Conservation (phyloP, 176 grass and related monocot species). For the Phyllostachys edulis region DNA sequence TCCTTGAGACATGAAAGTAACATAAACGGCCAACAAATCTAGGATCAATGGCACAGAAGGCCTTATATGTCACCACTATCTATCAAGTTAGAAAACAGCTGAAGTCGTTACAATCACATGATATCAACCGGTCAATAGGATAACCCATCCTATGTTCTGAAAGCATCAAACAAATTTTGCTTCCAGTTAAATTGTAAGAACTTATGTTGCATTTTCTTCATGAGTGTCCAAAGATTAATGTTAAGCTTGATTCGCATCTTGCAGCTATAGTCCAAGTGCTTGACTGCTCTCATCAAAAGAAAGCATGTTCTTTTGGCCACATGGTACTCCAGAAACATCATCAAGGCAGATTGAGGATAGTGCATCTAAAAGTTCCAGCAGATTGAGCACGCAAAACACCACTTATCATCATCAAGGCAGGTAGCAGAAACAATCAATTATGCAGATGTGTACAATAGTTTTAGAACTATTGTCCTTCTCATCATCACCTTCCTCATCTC, state of each 20-base stretch:
- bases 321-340: not conserved
- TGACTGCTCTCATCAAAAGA: not conserved
- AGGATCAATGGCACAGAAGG: not conserved
- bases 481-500: not conserved
- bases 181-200: not conserved
- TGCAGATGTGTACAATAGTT: not conserved
- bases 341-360: not conserved
- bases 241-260: not conserved
- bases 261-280: not conserved
- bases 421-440: not conserved
- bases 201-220: not conserved
- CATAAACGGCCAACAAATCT: not conserved
- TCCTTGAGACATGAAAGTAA: not conserved
- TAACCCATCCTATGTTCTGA: not conserved
- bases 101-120: not conserved
- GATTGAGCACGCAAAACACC: not conserved
- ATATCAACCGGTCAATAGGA: not conserved
- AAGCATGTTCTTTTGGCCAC: not conserved
- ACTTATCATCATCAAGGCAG: conserved; percentile 15
- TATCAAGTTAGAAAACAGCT: not conserved
- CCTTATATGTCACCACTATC: not conserved
- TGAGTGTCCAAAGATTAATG: not conserved
- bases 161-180: not conserved
- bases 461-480: not conserved
- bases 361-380: not conserved